These are phyloP conservation scores for Wickerhamiella dianesei DNA, from an alignment of 805 yeast genomes.

Conservation along the genomic window DNA sequence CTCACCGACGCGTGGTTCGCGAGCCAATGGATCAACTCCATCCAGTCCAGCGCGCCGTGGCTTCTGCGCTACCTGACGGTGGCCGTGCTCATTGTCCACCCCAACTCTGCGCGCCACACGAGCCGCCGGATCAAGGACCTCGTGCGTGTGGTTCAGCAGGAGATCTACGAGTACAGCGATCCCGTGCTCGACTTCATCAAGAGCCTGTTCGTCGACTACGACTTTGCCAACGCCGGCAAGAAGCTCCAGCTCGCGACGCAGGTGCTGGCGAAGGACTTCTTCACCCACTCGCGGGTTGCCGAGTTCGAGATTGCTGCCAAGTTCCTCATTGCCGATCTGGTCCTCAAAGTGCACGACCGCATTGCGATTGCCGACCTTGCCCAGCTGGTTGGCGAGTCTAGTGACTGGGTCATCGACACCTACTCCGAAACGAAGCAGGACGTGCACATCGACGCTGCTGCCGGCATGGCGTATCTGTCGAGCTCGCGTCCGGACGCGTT, in stretches of 20 bases:
- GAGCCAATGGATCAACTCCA: conserved; percentile 47
- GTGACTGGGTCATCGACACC: conserved; percentile 36
- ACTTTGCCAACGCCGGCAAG: conserved; percentile 39
- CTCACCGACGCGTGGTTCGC: conserved; percentile 45
- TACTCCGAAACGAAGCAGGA: conserved; percentile 39
- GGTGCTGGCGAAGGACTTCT: conserved; percentile 43
- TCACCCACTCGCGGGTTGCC: conserved; percentile 33
- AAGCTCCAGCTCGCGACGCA: conserved; percentile 36
- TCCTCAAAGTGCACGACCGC: conserved; percentile 39
- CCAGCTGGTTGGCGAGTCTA: conserved; percentile 31
- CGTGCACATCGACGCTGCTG: conserved; percentile 40
- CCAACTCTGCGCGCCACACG: conserved; percentile 25
- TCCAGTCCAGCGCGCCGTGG: conserved; percentile 65
- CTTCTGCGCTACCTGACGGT: conserved; percentile 49
- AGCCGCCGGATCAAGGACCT: conserved; percentile 46
- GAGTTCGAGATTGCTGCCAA: conserved; percentile 36
- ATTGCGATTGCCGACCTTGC: conserved; percentile 36
- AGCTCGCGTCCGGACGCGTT: conserved; percentile 43
- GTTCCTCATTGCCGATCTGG: conserved; percentile 39
- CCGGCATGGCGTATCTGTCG: conserved; percentile 16
- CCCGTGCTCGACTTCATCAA: conserved; percentile 47
- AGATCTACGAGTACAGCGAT: conserved; percentile 50
- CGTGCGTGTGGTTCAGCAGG: conserved; percentile 44
- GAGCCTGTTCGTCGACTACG: conserved; percentile 44
- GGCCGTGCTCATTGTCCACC: conserved; percentile 31